Conservation (phyloP, 768 basidiomycete species). For the Harrya chromipes region DNA sequence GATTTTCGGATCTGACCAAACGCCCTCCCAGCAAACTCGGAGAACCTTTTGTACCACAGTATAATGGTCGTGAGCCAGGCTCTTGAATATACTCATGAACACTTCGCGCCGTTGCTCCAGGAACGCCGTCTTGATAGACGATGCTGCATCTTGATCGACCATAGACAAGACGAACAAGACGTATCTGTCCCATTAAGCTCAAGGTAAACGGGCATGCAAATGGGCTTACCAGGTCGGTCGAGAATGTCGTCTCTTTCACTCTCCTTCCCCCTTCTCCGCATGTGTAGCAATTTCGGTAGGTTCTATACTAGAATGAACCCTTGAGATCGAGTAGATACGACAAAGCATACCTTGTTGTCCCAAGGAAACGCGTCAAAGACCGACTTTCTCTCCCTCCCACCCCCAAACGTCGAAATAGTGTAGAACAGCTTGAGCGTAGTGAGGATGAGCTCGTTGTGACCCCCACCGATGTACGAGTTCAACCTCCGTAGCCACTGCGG, state of each 20-base stretch:
- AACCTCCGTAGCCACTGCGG: slow-evolving; percentile 53
- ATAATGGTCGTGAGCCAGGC: slow-evolving; percentile 64
- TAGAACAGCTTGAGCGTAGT: slow-evolving; percentile 63
- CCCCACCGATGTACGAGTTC: slow-evolving; percentile 58
- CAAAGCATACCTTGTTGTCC: slow-evolving; percentile 62
- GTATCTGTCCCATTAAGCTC: slow-evolving; percentile 32
- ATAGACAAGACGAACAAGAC: slow-evolving; percentile 73
- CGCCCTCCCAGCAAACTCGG: slow-evolving; percentile 70
- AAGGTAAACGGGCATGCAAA: background rate
- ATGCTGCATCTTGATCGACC: slow-evolving; percentile 45
- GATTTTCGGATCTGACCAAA: slow-evolving; percentile 73
- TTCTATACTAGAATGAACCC: slow-evolving; percentile 38
- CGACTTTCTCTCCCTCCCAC: slow-evolving; percentile 60
- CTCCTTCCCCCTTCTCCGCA: slow-evolving; percentile 60
- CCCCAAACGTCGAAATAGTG: slow-evolving; percentile 57
- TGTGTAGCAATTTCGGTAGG: slow-evolving; percentile 61
- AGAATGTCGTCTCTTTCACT: slow-evolving; percentile 40
- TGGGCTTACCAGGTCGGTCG: slow-evolving; percentile 51
- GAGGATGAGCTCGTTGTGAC: slow-evolving; percentile 64
- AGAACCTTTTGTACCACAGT: slow-evolving; percentile 58
- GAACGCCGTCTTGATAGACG: slow-evolving; percentile 58
- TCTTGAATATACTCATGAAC: slow-evolving; percentile 71
- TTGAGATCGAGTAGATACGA: background rate
- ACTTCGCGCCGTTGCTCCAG: slow-evolving; percentile 67
- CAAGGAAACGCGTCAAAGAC: slow-evolving; percentile 72